Conservation (phyloP, 768 basidiomycete genomes). For the Daedalea quercina region DNA sequence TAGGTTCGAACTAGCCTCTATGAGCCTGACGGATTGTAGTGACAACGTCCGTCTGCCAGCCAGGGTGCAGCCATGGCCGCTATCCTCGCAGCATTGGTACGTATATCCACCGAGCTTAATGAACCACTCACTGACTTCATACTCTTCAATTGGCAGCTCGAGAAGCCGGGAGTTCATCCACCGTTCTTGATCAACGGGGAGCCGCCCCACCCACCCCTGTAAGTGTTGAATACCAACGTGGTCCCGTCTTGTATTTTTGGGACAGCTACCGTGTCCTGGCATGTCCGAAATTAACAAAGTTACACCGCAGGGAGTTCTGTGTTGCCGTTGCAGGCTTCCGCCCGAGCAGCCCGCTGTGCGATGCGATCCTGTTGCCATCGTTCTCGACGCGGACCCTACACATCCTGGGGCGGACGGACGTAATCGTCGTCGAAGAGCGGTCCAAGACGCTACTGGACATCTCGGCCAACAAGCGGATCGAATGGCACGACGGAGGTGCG, state of each 20-base stretch:
- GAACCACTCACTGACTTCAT: background rate
- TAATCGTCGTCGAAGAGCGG: conserved; percentile 67
- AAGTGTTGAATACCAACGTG: background rate
- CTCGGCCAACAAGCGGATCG: conserved; percentile 55
- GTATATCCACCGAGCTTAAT: conserved; percentile 16
- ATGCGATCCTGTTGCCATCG: conserved; percentile 40
- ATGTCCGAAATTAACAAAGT: background rate
- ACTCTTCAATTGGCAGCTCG: conserved; percentile 38
- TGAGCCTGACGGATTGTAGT: background rate
- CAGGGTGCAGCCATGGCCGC: conserved; percentile 79
- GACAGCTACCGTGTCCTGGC: background rate
- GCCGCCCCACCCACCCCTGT: conserved; percentile 69
- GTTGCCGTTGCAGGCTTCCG: conserved; percentile 72
- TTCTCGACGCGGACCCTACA: conserved; percentile 73
- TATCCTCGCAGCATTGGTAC: conserved; percentile 60
- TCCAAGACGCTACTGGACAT: conserved; percentile 48
- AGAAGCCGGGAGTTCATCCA: conserved; percentile 44
- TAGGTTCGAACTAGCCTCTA: conserved; percentile 36
- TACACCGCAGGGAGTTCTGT: conserved; percentile 54
- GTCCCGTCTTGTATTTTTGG: background rate
- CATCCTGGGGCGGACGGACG: conserved; percentile 69
- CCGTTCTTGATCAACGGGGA: conserved; percentile 58
- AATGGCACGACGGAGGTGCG: conserved; percentile 76
- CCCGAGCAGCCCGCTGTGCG: conserved; percentile 37
- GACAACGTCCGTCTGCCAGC: conserved; percentile 26